These are phyloP conservation scores for Globisporangium radiosum DNA, from an alignment of 352 stramenopile species.

Conservation along the genomic window DNA sequence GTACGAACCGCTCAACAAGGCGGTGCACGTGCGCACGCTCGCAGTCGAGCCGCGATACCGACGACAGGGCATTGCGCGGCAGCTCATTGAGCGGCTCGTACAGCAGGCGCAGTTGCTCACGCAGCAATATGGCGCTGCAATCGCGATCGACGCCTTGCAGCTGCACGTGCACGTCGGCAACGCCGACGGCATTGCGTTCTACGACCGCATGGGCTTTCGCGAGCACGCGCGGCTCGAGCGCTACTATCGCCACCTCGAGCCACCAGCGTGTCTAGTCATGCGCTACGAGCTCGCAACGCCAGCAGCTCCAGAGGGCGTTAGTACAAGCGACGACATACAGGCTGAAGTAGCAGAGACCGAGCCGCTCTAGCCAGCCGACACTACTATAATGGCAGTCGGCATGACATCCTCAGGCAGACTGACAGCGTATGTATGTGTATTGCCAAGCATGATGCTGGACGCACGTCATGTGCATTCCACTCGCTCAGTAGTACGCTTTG, in stretches of 20 bases:
- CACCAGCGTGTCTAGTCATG: constrained; percentile 44
- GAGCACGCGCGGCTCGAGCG: constrained; percentile 37
- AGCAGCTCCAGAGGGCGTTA: not conserved
- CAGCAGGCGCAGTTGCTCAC: constrained; percentile 9
- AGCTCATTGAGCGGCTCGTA: constrained; percentile 35
- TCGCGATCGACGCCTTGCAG: constrained; percentile 16
- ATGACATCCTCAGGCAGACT: too few relatives aligned
- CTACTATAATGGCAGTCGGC: not conserved
- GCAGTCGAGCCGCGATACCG: constrained; percentile 25
- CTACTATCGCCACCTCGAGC: constrained; percentile 64
- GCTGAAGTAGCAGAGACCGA: not conserved
- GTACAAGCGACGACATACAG: too few relatives aligned
- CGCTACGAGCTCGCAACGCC: constrained; percentile 18
- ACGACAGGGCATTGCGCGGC: constrained; percentile 29
- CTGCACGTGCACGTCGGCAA: constrained; percentile 65
- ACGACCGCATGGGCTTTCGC: constrained; percentile 39
- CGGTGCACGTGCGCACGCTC: constrained; percentile 40
- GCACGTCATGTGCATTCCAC: too few relatives aligned
- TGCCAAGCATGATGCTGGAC: too few relatives aligned
- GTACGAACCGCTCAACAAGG: constrained; percentile 20
- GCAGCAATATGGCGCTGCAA: not conserved
- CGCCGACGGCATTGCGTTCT: constrained; percentile 55
- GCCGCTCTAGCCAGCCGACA: too few relatives aligned
- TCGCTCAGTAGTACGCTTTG: constrained; percentile 81
- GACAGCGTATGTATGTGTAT: not conserved